phyloP scores from a whole-genome alignment of 345 rosid species.

The Tarenaya hassleriana region DNA sequence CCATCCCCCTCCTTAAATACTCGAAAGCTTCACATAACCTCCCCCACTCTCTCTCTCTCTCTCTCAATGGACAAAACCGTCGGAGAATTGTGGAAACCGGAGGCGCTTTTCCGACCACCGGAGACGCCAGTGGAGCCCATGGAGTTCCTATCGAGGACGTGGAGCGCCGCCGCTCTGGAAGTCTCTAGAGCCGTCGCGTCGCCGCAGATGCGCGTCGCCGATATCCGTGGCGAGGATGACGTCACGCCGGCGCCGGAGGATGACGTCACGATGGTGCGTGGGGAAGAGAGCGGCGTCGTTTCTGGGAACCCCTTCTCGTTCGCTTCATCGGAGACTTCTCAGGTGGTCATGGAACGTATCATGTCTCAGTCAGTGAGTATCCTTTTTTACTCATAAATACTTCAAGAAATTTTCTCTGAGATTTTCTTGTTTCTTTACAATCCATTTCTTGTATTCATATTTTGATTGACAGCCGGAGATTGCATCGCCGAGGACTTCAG shows the following conservation, averaged over 20 bases:
- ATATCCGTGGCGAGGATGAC: constrained; percentile 28
- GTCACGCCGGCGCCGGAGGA: constrained; percentile 44
- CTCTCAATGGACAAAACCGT: constrained; percentile 46
- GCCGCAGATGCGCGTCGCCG: constrained; percentile 41
- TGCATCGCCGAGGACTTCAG: constrained; percentile 77
- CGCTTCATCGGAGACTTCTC: constrained; percentile 93
- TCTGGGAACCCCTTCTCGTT: constrained; percentile 87
- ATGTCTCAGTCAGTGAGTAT: constrained; percentile 95
- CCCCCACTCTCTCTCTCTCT: constrained; percentile 9
- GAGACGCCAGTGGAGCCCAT: constrained; percentile 86
- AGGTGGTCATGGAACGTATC: constrained; percentile 97
- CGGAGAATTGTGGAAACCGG: constrained; percentile 51
- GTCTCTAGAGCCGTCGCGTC: constrained; percentile 57
- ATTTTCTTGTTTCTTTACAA: no score
- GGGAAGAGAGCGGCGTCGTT: constrained; percentile 46
- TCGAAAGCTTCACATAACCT: constrained; percentile 28
- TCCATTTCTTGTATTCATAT: no score
- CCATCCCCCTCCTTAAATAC: constrained; percentile 21
- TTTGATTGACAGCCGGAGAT: constrained; percentile 27
- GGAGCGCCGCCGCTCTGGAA: constrained; percentile 87
- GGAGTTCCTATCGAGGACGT: constrained; percentile 93
- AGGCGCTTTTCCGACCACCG: constrained; percentile 64
- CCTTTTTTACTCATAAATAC: neutral
- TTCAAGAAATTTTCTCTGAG: neutral
- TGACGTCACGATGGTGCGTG: constrained; percentile 34